Base-by-base conservation (phyloP, 306 rosid genomes). In the Abrus pulchellus region DNA sequence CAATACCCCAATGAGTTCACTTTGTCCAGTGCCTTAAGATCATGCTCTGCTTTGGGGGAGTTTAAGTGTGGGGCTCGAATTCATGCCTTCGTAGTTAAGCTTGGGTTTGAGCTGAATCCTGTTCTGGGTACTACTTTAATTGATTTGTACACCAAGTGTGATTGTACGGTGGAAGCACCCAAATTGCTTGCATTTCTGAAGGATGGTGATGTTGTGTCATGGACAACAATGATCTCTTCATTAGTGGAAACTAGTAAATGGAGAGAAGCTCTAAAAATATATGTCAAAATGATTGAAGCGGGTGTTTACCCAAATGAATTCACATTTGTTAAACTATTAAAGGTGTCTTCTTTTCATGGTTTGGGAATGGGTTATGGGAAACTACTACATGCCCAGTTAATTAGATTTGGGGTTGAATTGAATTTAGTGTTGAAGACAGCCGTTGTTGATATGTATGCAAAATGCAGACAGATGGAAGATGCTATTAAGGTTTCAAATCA, bases 211-310 rank as follows among this genome's bases (percentile, higher is more conserved):
- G 68, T 88, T 70, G 74, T 90, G 78, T 77, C 90, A 71, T 92
- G 93, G 94, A 90, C 94, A 10, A 80, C 86, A 10, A 84, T 90
- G 88, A 87, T 92, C 64, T 90, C 93, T 66, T 92, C 93, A 3
- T 82, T 87, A 5, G 84, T 85, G 5, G 84, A 87, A 56, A 82
- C 87, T 70, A 78, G 72, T 56, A 84, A 85, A 80, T 92, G 88
- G 90, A 83, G 77, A 53, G 88, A 76, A 52, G 92, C 89, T 69
- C 59, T 88, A 8, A 78, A 75, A 62, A 49, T 78, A 43, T 90
- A 90, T 44, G 57, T 65, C 40, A 78, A 70, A 53, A 92, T 92
- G 94, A 78, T 87, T 69, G 56, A 83, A 56, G 80, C 76, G 0
- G 74, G 76, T 27, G 84, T 90, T 65, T 52, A 49, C 55, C 94